A percentile compares a stretch with the other conserved stretches of the same genome.
Evolutionary conservation across 2,329 filamentous ascomycete genomes (phyloP).

Genomic region (Penicillium capsulatum): DNA sequence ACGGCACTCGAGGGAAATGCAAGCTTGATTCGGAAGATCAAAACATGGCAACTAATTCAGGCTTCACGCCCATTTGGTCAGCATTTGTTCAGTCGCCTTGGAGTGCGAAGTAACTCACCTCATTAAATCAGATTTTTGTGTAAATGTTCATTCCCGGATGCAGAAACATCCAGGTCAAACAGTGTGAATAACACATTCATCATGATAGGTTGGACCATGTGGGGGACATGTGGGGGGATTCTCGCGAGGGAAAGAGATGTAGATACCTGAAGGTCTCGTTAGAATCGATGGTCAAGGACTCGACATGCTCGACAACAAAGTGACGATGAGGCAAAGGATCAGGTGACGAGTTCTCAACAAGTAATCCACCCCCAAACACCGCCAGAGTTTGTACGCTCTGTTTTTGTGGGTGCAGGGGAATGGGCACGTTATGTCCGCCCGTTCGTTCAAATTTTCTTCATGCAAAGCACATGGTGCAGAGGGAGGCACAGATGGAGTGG

Average conservation of each 20-base stretch:
- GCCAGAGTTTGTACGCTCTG: constrained; percentile 63
- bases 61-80: constrained; percentile 35
- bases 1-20: constrained; percentile 19
- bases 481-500: constrained; percentile 10
- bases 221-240: constrained; percentile 16
- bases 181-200: constrained; percentile 68
- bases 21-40: constrained; percentile 24
- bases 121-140: constrained; percentile 71
- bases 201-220: constrained; percentile 48
- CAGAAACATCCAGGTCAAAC: constrained; percentile 57
- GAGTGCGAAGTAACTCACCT: constrained; percentile 42
- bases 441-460: constrained; percentile 65
- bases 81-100: constrained; percentile 13
- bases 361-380: constrained; percentile 51
- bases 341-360: constrained; percentile 69
- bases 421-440: constrained; percentile 62
- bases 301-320: constrained; percentile 11
- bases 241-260: constrained; percentile 7
- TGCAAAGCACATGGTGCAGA: constrained; percentile 31
- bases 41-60: constrained; percentile 41
- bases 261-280: constrained; percentile 26
- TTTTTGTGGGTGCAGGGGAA: constrained; percentile 50
- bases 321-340: constrained; percentile 38
- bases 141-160: constrained; percentile 56
- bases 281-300: constrained; percentile 18